Evolutionary conservation across 2,329 filamentous ascomycete genomes (phyloP), one percentile per base, ranked within the genome.

Genomic region (Phyllosticta citribraziliensis): DNA sequence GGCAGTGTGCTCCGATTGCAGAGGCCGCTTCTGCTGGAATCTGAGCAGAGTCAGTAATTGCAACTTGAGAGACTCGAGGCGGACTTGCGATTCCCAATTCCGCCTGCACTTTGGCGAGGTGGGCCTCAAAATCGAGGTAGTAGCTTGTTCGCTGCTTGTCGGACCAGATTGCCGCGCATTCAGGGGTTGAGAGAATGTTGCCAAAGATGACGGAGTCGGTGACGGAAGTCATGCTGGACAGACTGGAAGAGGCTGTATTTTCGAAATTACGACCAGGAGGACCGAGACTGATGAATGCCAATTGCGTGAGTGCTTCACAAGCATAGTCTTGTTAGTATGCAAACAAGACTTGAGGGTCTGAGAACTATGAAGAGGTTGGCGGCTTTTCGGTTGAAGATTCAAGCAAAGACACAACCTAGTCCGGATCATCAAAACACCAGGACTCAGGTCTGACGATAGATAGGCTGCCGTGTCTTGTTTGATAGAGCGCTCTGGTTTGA

Each of bases 91-190:
- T 69, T 27, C 65, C 67, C 17, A 71, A 62, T 54, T 64, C 56
- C 12, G 68, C 68, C 59, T 70, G 69, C 11, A 65, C 66, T 61
- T 60, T 66, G 19, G 69, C 68, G 3, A 71, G 64, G 2, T 66
- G 66, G 17, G 67, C 67, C 63, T 71, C 69, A 51, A 71, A 70
- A 22, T 66, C 58, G 10, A 71, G 64, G 55, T 66, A 71, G 59
- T 70, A 69, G 14, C 55, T 53, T 22, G 55, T 57, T 14, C 55
- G 55, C 12, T 9, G 33, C 55, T 67, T 70, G 54, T 61, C 62
- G 62, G 70, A 69, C 69, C 69, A 71, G 27, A 71, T 70, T 10
- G 61, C 56, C 8, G 62, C 54, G 40, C 64, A 62, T 55, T 69
- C 67, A 3, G 66, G 60, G 5, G 67, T 70, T 24, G 66, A 67